A percentile compares a stretch with the other conserved stretches of the same genome.
phyloP scores from a whole-genome alignment of 2,329 filamentous ascomycete species.

The Penicillium sp. region DNA sequence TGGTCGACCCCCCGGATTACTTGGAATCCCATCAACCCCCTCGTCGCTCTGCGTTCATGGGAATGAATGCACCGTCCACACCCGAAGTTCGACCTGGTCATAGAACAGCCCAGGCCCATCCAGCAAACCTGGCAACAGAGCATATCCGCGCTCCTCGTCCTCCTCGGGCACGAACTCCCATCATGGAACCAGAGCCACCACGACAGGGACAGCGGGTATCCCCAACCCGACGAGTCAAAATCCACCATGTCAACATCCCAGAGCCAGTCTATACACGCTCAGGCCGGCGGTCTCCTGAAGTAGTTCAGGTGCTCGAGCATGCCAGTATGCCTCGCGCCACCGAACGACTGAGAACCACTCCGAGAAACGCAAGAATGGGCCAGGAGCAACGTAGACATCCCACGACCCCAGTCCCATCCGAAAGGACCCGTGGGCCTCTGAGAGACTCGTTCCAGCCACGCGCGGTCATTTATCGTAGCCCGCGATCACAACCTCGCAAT shows the following conservation, averaged over 20 bases:
- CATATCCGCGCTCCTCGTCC: conserved; percentile 1
- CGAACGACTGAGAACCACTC: not conserved
- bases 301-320: not conserved
- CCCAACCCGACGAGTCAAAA: not conserved
- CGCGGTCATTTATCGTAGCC: not conserved
- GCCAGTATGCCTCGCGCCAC: not conserved
- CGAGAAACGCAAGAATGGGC: not conserved
- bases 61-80: too few species aligned
- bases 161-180: conserved; percentile 17
- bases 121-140: not conserved
- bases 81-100: too few species aligned
- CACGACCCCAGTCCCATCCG: too few species aligned
- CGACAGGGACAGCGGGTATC: conserved; percentile 5
- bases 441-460: not conserved
- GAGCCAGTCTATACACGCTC: not conserved
- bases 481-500: not conserved
- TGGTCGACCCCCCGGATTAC: conserved; percentile 9
- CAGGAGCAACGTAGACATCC: too few species aligned
- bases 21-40: not conserved
- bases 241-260: not conserved
- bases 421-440: too few species aligned
- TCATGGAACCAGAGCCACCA: conserved; percentile 16
- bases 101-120: too few species aligned
- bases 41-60: not conserved
- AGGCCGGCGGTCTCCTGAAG: not conserved